Evolutionary conservation across 2,329 filamentous ascomycete species (phyloP).

Genomic region (Escovopsis sp.): DNA sequence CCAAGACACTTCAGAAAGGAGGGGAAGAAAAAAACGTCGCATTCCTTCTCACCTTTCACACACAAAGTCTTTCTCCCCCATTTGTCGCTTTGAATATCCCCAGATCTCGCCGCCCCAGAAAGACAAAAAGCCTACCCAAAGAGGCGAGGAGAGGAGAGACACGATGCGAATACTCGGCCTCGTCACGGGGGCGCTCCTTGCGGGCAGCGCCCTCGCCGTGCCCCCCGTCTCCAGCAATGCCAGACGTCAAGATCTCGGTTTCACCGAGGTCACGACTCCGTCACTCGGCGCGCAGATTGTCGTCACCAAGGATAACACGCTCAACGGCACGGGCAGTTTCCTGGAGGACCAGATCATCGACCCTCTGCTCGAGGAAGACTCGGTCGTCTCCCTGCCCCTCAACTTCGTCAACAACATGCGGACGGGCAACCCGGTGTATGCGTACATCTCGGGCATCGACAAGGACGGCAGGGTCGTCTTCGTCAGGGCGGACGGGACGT

Average conservation of each 20-base stretch:
- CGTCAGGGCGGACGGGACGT: slow-evolving; percentile 23
- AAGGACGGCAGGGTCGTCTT: slow-evolving; percentile 25
- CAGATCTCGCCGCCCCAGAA: not conserved
- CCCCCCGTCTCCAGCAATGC: not conserved
- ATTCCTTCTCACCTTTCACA: not conserved
- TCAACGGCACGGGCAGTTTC: slow-evolving; percentile 22
- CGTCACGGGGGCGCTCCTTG: not conserved
- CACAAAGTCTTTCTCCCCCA: not conserved
- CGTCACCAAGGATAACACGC: slow-evolving; percentile 23
- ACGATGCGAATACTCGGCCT: not conserved
- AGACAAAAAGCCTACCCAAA: no score
- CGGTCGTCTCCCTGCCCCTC: slow-evolving; percentile 10
- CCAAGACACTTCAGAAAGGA: no score
- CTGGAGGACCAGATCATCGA: not conserved
- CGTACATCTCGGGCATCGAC: slow-evolving; percentile 32
- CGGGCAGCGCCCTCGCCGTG: not conserved
- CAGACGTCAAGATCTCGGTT: no score
- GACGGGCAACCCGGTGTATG: slow-evolving; percentile 21
- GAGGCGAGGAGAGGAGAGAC: no score
- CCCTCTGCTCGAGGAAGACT: no score
- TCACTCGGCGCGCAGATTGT: slow-evolving; percentile 20
- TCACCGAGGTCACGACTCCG: slow-evolving; percentile 11
- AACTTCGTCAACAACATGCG: slow-evolving; percentile 29
- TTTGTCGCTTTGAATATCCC: not conserved
- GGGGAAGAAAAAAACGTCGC: no score